These are phyloP conservation scores for Dendrocalamus latiflorus DNA, from an alignment of 202 grass and related monocot genomes.

Conservation along the genomic window DNA sequence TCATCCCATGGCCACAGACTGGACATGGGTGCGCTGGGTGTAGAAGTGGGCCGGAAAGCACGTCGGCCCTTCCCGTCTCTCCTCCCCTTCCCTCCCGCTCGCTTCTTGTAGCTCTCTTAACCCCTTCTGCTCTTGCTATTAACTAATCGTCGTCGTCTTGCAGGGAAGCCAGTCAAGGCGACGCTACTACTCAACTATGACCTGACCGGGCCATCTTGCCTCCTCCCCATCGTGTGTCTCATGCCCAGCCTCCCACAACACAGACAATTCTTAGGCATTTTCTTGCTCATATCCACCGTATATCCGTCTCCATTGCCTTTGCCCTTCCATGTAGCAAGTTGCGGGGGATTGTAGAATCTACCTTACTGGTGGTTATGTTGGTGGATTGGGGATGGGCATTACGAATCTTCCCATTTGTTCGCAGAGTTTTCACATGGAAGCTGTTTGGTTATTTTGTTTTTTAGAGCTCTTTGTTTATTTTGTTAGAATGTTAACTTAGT, in stretches of 20 bases:
- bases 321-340: neutral
- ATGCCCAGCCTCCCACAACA: neutral
- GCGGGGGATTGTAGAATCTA: neutral
- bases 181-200: constrained; percentile 85
- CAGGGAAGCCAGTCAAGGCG: constrained; percentile 65
- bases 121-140: neutral
- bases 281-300: neutral
- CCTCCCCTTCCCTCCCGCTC: neutral
- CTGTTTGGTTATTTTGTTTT: neutral
- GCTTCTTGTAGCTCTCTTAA: neutral
- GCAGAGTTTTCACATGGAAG: neutral
- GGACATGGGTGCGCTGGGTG: constrained; percentile 48
- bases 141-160: neutral
- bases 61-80: constrained; percentile 49
- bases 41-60: constrained; percentile 76
- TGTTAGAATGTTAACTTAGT: too few relatives aligned
- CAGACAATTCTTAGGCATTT: neutral
- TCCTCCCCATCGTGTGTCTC: constrained; percentile 66
- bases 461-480: neutral
- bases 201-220: constrained; percentile 55
- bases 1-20: constrained; percentile 59
- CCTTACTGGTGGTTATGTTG: neutral
- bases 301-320: neutral
- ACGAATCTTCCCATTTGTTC: neutral
- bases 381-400: neutral